phyloP scores from a whole-genome alignment of 2,329 filamentous ascomycete genomes.

The Trichophyton mentagrophytes region DNA sequence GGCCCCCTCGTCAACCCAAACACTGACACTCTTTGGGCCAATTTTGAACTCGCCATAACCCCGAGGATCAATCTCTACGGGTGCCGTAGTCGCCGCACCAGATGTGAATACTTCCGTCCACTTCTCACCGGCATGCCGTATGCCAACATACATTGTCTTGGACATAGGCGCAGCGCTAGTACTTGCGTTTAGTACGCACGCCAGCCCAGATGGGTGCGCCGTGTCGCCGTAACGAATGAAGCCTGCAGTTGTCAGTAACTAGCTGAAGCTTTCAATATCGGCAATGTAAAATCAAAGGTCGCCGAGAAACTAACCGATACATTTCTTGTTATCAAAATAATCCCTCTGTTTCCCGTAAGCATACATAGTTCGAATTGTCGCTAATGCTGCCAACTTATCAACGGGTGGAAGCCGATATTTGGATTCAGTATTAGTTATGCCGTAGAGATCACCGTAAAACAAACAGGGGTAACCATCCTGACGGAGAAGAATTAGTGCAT shows the following conservation, averaged over 20 bases:
- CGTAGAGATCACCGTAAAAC: conserved; percentile 60
- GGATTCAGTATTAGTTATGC: conserved; percentile 42
- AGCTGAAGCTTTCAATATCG: neutral
- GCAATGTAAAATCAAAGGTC: neutral
- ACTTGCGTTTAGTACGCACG: conserved; percentile 46
- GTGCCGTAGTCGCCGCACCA: conserved; percentile 41
- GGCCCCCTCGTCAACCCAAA: conserved; percentile 49
- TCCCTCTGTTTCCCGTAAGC: conserved; percentile 54
- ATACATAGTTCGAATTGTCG: conserved; percentile 51
- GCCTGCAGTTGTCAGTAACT: conserved; percentile 14
- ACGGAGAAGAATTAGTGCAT: conserved; percentile 57
- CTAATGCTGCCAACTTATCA: conserved; percentile 41
- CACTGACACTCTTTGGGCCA: conserved; percentile 41
- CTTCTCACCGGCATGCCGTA: conserved; percentile 43
- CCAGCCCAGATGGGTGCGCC: conserved; percentile 40
- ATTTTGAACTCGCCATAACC: conserved; percentile 50
- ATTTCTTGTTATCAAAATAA: conserved; percentile 49
- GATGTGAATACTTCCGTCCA: conserved; percentile 53
- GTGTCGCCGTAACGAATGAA: conserved; percentile 41
- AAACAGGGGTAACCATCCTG: conserved; percentile 51
- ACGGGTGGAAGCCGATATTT: conserved; percentile 28
- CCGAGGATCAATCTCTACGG: conserved; percentile 46
- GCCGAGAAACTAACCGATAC: conserved; percentile 38
- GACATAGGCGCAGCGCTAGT: conserved; percentile 34
- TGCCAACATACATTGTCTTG: conserved; percentile 52